Conservation (phyloP, 768 basidiomycete genomes). For the Macrolepiota dolichaula region DNA sequence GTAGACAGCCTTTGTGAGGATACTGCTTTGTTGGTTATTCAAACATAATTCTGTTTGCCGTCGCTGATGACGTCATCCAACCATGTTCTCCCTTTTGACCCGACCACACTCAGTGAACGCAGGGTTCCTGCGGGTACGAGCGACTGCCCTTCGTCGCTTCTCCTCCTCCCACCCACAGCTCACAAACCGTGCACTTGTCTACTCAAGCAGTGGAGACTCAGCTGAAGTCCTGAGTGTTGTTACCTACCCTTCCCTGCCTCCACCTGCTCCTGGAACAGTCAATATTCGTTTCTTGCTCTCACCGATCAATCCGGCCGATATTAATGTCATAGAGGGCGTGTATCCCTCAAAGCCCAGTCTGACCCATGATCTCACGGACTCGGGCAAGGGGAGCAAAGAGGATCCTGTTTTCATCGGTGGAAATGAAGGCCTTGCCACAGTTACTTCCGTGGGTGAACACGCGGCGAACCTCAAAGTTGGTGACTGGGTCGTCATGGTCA, state of each 20-base stretch:
- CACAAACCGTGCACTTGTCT: constrained; percentile 62
- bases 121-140: not conserved
- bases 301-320: constrained; percentile 79
- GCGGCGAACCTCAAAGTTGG: constrained; percentile 37
- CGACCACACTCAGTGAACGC: constrained; percentile 7
- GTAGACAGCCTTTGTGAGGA: constrained; percentile 1
- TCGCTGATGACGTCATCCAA: constrained; percentile 10
- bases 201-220: constrained; percentile 59
- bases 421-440: constrained; percentile 73
- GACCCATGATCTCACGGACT: constrained; percentile 28
- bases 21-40: constrained; percentile 3
- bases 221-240: constrained; percentile 52
- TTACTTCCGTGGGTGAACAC: constrained; percentile 52
- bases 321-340: constrained; percentile 81
- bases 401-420: constrained; percentile 59
- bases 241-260: constrained; percentile 47
- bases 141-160: constrained; percentile 14
- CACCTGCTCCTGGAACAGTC: constrained; percentile 52
- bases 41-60: not conserved
- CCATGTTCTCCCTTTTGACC: constrained; percentile 19
- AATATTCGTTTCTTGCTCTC: constrained; percentile 68
- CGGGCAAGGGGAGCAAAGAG: constrained; percentile 28
- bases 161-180: constrained; percentile 26
- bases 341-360: constrained; percentile 64
- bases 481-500: constrained; percentile 76